Conservation (phyloP, 768 basidiomycete species). For the Tulasnella sp. region DNA sequence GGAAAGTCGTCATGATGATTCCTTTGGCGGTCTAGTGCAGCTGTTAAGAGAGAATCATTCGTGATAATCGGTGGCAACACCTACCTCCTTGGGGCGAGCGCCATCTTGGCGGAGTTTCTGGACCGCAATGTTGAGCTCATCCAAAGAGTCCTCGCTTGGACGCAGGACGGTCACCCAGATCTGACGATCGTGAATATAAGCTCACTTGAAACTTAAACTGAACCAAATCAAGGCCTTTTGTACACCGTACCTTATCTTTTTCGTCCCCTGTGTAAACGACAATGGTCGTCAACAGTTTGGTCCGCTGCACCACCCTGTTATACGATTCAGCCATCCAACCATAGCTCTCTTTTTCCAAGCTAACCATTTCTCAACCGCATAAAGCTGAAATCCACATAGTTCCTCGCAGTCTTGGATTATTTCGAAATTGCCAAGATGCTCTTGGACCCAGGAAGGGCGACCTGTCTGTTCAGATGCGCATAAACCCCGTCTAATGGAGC, state of each 20-base stretch:
- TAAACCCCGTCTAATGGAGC: background rate
- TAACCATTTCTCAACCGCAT: slow-evolving; percentile 77
- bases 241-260: slow-evolving; percentile 40
- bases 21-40: slow-evolving; percentile 46
- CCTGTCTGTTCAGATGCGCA: background rate
- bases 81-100: slow-evolving; percentile 58
- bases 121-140: slow-evolving; percentile 50
- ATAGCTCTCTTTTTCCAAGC: background rate
- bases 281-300: slow-evolving; percentile 46
- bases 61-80: background rate
- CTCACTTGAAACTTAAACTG: too few relatives aligned
- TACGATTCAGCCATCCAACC: slow-evolving; percentile 12
- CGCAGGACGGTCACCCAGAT: slow-evolving; percentile 47
- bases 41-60: background rate
- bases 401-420: slow-evolving; percentile 38
- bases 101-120: slow-evolving; percentile 52
- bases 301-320: slow-evolving; percentile 56
- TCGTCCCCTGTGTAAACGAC: slow-evolving; percentile 69
- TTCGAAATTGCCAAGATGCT: slow-evolving; percentile 30
- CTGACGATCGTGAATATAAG: slow-evolving; percentile 27
- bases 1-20: slow-evolving; percentile 64
- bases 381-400: slow-evolving; percentile 60
- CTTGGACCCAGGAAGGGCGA: slow-evolving; percentile 1
- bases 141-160: slow-evolving; percentile 36
- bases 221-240: background rate